Percentiles rank a stretch among this genome's conserved stretches.
These are phyloP conservation scores for Aspergillus puulaauensis DNA, from an alignment of 2,329 filamentous ascomycete species.

Conservation along the genomic window DNA sequence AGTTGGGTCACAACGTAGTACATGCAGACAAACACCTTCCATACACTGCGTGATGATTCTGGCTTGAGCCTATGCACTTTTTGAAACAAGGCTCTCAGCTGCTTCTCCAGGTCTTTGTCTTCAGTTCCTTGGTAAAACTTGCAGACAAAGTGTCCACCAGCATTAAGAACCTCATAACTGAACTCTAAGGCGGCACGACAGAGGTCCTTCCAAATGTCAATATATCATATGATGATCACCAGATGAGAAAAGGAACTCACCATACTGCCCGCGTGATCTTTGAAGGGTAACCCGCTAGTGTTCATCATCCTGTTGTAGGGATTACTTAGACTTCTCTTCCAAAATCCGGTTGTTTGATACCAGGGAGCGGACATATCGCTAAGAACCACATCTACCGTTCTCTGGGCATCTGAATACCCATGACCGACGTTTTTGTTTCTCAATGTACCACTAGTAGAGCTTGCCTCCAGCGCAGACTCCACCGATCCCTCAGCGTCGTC, in stretches of 20 bases:
- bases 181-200: conserved; percentile 84
- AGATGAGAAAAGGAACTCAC: conserved; percentile 53
- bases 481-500: background rate
- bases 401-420: conserved; percentile 20
- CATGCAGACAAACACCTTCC: conserved; percentile 1
- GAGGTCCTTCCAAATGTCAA: conserved; percentile 65
- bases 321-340: conserved; percentile 89
- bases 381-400: conserved; percentile 84
- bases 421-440: background rate
- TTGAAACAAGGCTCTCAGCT: conserved; percentile 72
- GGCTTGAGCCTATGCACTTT: conserved; percentile 88
- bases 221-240: background rate
- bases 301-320: conserved; percentile 99
- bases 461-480: background rate
- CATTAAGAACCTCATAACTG: conserved; percentile 76
- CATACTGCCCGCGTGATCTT: conserved; percentile 93
- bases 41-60: conserved; percentile 80
- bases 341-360: conserved; percentile 75
- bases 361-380: conserved; percentile 99
- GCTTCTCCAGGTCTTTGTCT: conserved; percentile 74
- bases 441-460: background rate
- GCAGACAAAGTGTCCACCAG: conserved; percentile 88
- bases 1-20: conserved; percentile 8
- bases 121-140: conserved; percentile 95
- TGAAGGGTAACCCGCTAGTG: conserved; percentile 82